Conservation (phyloP, 441 rosid genomes). For the Jatropha podagrica region DNA sequence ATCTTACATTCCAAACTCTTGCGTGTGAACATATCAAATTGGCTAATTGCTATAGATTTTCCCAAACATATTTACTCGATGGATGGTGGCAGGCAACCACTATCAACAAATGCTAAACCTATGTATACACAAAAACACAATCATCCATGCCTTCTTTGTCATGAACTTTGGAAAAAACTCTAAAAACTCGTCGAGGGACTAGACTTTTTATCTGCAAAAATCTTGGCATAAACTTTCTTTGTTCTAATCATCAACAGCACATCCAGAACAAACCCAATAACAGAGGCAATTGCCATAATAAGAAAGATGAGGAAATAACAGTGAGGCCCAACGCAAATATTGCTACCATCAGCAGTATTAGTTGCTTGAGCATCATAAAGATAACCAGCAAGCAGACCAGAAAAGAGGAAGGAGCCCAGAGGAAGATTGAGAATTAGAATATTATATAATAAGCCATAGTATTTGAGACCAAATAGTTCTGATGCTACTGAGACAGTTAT, state of each 20-base stretch:
- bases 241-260: slow-evolving; percentile 47
- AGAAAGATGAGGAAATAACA: slow-evolving; percentile 58
- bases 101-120: neutral
- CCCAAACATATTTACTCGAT: no score
- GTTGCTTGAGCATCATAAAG: slow-evolving; percentile 66
- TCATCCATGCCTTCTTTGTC: no score
- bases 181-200: slow-evolving; percentile 10
- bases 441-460: slow-evolving; percentile 65
- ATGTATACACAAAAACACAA: neutral
- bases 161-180: neutral
- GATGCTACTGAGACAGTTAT: slow-evolving; percentile 69
- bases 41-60: no score
- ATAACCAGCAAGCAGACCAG: slow-evolving; percentile 67
- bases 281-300: slow-evolving; percentile 52
- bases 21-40: no score
- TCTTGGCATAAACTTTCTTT: slow-evolving; percentile 41
- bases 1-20: no score
- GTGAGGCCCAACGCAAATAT: slow-evolving; percentile 61
- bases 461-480: slow-evolving; percentile 70
- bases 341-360: slow-evolving; percentile 45
- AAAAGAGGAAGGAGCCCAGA: slow-evolving; percentile 75
- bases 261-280: slow-evolving; percentile 55
- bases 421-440: slow-evolving; percentile 66
- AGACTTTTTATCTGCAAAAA: slow-evolving; percentile 37
- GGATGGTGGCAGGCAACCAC: no score